Conservation (phyloP, 768 basidiomycete genomes). For the Tricholoma saponaceum region DNA sequence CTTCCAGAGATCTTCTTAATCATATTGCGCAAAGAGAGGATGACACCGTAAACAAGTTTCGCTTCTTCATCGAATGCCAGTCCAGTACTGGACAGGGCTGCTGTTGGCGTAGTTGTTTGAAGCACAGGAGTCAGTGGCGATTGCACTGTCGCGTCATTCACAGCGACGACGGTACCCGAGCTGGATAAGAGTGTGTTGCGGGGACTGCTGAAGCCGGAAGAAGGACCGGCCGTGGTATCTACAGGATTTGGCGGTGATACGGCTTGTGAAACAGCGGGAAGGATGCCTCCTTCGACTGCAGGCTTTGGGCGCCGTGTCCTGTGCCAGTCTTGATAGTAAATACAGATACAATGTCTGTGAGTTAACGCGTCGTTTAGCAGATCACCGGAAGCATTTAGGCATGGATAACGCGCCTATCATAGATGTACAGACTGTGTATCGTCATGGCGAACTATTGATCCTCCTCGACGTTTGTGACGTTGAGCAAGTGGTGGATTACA, state of each 20-base stretch:
- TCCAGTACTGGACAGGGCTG: constrained; percentile 41
- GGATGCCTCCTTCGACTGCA: constrained; percentile 68
- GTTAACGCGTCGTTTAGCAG: constrained; percentile 6
- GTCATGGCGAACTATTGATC: constrained; percentile 59
- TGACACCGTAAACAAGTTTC: constrained; percentile 95
- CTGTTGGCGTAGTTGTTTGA: constrained; percentile 28
- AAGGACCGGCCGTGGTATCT: constrained; percentile 26
- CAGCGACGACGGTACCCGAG: constrained; percentile 68
- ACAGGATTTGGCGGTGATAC: constrained; percentile 36
- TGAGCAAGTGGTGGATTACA: neutral
- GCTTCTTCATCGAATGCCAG: constrained; percentile 96
- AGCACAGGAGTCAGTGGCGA: constrained; percentile 32
- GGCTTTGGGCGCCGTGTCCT: constrained; percentile 69
- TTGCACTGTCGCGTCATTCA: constrained; percentile 36
- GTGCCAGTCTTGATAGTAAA: constrained; percentile 97
- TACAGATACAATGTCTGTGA: constrained; percentile 79
- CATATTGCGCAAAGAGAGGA: constrained; percentile 91
- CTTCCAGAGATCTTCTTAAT: constrained; percentile 88
- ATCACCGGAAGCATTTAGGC: neutral
- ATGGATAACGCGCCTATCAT: constrained; percentile 61
- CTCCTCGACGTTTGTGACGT: neutral
- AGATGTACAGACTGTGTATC: constrained; percentile 91
- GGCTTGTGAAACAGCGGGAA: constrained; percentile 76
- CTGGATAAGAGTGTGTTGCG: constrained; percentile 62
- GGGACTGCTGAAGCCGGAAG: constrained; percentile 49